A percentile compares a stretch with the other conserved stretches of the same genome.
Conservation (phyloP, 73 alveolate species). For the Symbiodinium pilosum region DNA sequence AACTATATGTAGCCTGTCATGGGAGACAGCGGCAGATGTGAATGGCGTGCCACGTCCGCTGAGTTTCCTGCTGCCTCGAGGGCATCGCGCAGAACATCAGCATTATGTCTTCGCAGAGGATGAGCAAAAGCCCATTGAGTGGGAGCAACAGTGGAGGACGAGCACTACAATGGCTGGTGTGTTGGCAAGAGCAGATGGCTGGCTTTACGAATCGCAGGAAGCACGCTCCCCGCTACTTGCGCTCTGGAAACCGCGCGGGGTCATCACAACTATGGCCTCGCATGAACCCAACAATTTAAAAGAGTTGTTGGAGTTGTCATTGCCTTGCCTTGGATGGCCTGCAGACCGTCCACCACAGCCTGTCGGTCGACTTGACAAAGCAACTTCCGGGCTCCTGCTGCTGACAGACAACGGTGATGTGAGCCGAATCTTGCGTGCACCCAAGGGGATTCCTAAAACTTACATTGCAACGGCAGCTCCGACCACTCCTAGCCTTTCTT, state of each 20-base stretch:
- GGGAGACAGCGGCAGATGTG: conserved; percentile 12
- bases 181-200: conserved; percentile 41
- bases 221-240: conserved; percentile 49
- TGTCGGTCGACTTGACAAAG: conserved; percentile 77
- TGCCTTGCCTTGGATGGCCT: not conserved
- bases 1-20: too few relatives aligned
- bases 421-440: conserved; percentile 67
- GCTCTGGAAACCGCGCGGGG: conserved; percentile 53
- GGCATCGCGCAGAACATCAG: not conserved
- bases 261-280: conserved; percentile 55
- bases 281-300: conserved; percentile 9
- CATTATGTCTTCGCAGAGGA: conserved; percentile 40
- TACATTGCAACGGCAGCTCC: conserved; percentile 47
- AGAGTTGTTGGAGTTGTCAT: not conserved
- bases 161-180: not conserved
- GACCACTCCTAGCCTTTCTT: not conserved
- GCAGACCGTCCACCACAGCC: not conserved
- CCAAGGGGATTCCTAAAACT: conserved; percentile 30
- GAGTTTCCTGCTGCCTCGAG: conserved; percentile 33
- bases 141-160: not conserved
- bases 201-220: not conserved
- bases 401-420: conserved; percentile 66
- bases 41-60: conserved; percentile 62
- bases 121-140: not conserved
- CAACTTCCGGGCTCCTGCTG: conserved; percentile 67